These are phyloP conservation scores for Pseudogymnoascus sp. DNA, from an alignment of 2,329 filamentous ascomycete genomes.

Conservation along the genomic window DNA sequence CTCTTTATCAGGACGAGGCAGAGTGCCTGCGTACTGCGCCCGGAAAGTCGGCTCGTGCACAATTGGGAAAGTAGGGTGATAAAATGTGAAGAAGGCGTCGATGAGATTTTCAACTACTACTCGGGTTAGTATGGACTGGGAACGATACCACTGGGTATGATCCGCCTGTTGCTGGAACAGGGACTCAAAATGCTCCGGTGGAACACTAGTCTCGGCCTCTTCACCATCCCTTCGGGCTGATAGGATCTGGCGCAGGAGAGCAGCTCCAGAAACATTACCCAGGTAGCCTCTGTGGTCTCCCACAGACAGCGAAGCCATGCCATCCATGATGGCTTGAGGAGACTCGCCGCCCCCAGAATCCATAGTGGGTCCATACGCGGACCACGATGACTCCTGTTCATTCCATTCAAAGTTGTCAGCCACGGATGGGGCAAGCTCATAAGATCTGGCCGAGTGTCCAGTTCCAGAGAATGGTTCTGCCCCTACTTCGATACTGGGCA, in stretches of 20 bases:
- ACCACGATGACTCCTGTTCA: slow-evolving; percentile 4
- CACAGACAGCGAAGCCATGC: slow-evolving; percentile 18
- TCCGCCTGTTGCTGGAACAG: slow-evolving; percentile 6
- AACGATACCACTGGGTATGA: slow-evolving; percentile 4
- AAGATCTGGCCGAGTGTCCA: background rate
- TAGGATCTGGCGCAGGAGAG: slow-evolving; percentile 14
- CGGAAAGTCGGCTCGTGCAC: slow-evolving; percentile 37
- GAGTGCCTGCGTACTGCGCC: slow-evolving; percentile 21
- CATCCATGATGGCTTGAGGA: slow-evolving; percentile 13
- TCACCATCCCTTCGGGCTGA: background rate
- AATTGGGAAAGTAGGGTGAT: slow-evolving; percentile 38
- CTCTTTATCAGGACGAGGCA: slow-evolving; percentile 14
- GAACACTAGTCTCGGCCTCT: background rate
- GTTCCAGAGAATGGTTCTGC: background rate
- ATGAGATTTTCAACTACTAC: slow-evolving; percentile 19
- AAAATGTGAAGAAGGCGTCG: slow-evolving; percentile 36
- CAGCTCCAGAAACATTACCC: slow-evolving; percentile 16
- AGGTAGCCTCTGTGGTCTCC: slow-evolving; percentile 16
- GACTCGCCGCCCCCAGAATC: background rate
- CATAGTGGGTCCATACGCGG: background rate
- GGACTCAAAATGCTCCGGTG: background rate
- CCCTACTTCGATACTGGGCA: background rate
- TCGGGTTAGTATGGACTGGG: slow-evolving; percentile 1
- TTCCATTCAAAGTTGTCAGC: slow-evolving; percentile 9
- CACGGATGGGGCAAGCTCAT: slow-evolving; percentile 5